These are phyloP conservation scores for Didymella pomorum DNA, from an alignment of 2,329 filamentous ascomycete genomes.

Conservation along the genomic window DNA sequence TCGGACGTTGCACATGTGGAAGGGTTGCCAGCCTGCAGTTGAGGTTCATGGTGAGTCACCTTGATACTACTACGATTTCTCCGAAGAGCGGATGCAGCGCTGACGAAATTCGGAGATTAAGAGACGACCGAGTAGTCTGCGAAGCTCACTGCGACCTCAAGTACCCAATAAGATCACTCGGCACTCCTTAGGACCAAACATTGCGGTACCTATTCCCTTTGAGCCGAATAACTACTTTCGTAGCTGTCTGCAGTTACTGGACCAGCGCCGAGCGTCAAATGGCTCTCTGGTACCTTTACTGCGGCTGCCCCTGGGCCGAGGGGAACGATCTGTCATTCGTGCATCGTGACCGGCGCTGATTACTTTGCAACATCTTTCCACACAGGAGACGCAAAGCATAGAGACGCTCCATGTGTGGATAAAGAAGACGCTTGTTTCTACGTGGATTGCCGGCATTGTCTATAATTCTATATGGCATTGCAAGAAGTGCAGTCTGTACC, in stretches of 20 bases:
- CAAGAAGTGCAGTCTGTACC: not conserved
- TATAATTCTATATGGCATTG: not conserved
- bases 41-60: not conserved
- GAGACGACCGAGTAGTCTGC: not conserved
- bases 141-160: not conserved
- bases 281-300: not conserved
- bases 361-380: not conserved
- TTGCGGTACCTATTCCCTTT: not conserved
- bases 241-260: not conserved
- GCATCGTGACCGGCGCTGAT: not conserved
- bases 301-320: not conserved
- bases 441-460: not conserved
- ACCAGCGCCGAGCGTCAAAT: not conserved
- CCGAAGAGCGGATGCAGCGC: not conserved
- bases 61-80: not conserved
- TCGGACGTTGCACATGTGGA: conserved; percentile 5
- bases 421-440: not conserved
- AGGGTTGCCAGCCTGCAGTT: not conserved
- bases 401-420: too few relatives aligned
- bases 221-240: not conserved
- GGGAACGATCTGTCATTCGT: not conserved
- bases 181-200: not conserved
- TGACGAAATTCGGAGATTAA: not conserved
- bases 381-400: too few relatives aligned
- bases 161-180: not conserved